phyloP scores from a whole-genome alignment of 1,284 basidiomycete genomes.

The Apiotrichum mycotoxinovorans region DNA sequence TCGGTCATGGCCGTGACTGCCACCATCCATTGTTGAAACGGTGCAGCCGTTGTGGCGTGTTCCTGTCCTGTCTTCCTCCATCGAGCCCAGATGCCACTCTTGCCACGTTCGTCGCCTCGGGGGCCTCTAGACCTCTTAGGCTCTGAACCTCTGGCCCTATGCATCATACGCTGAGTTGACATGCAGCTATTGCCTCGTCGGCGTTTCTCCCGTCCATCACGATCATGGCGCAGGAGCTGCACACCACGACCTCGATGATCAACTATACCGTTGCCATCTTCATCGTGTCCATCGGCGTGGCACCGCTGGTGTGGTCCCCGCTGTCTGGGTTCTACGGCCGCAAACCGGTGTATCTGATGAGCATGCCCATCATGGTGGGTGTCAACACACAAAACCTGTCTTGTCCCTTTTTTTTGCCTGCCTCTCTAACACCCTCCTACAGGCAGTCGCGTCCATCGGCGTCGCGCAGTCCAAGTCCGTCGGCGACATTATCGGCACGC shows the following conservation, averaged over 20 bases:
- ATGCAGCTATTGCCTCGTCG: conserved; percentile 62
- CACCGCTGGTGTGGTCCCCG: conserved; percentile 57
- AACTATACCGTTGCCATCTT: conserved; percentile 57
- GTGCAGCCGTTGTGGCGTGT: not conserved
- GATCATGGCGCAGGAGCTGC: conserved; percentile 60
- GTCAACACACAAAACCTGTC: not conserved
- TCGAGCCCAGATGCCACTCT: too few species aligned
- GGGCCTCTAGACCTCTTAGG: too few species aligned
- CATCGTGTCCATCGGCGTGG: conserved; percentile 45
- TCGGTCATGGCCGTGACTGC: not conserved
- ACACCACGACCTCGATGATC: conserved; percentile 58
- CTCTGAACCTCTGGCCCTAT: too few species aligned
- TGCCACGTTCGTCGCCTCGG: too few species aligned
- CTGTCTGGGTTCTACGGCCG: conserved; percentile 61
- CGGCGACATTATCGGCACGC: conserved; percentile 58
- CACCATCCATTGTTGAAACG: not conserved
- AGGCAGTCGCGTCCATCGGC: conserved; percentile 57
- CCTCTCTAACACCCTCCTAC: not conserved
- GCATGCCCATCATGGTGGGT: conserved; percentile 59
- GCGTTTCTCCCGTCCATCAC: conserved; percentile 68
- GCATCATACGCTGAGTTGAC: too few species aligned
- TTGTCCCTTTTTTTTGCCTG: too few species aligned
- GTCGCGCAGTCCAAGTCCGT: conserved; percentile 56
- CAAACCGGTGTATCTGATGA: conserved; percentile 59
- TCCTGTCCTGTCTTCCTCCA: not conserved